Evolutionary conservation across 352 stramenopile genomes (phyloP), one percentile per base, ranked within the genome.

Genomic region (Phytophthora pisi): DNA sequence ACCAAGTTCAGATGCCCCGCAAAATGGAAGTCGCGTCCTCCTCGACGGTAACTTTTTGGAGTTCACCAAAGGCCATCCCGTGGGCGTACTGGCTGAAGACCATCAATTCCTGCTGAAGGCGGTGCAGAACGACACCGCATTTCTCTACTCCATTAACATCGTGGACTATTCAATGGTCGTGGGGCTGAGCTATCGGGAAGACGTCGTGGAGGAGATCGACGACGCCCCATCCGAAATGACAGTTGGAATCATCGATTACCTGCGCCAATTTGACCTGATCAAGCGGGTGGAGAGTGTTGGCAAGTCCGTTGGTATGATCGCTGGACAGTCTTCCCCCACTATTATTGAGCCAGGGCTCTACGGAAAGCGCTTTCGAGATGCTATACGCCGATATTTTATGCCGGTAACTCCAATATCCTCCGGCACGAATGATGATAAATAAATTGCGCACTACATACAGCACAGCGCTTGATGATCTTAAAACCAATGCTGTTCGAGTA

Each of bases 101-200:
- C 82, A 97, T 57, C 61, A 77, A n/a, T 79, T 86, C 51, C 73
- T 95, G 24, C 57, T 87, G 50, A 81, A 86, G 30, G 97, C 96
- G 20, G 97, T 99, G 70, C 76, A 98, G 55, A 99, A 99, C 81
- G 95, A 99, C 77, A 98, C 96, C 13, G 68, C 90, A 23, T 99
- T 99, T 70, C 86, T 99, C 43, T 96, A 89, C 46, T 98, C 98
- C 34, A 98, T 99, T 58, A 99, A 99, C 77, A 98, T 99, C 42
- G 88, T 99, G 51, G 98, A 99, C 77, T 99, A 99, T 64, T 99
- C 96, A 15, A 98, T 99, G 80, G 81, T 99, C n/a, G 91, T 99
- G 9, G 76, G 98, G 58, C 55, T 98, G 86, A 75, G 68, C 24
- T 58, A 51, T 62, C 51, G 64, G 82, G 43, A 65, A 10, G 61